These are phyloP conservation scores for Saraca asoca DNA, from an alignment of 331 rosid species.

Conservation along the genomic window DNA sequence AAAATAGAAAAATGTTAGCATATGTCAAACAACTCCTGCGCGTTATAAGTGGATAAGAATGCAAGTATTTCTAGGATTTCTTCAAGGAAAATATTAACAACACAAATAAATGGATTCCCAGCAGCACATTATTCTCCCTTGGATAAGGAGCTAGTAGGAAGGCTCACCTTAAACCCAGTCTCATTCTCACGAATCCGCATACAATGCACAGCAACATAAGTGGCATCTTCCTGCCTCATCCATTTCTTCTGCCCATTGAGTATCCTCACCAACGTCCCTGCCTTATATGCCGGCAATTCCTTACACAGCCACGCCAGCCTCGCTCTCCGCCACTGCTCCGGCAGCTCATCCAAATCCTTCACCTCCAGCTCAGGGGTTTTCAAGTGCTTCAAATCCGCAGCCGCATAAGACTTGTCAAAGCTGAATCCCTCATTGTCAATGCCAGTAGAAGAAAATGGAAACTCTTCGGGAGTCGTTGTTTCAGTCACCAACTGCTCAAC, in stretches of 20 bases:
- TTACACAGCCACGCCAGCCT: slow-evolving; percentile 94
- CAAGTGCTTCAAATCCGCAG: slow-evolving; percentile 51
- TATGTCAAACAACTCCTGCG: slow-evolving; percentile 11
- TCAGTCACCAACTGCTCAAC: no score
- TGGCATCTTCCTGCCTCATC: slow-evolving; percentile 69
- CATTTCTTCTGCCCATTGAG: slow-evolving; percentile 86
- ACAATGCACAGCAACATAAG: slow-evolving; percentile 71
- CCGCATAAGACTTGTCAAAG: slow-evolving; percentile 41
- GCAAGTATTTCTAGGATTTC: not conserved
- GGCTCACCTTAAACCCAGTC: slow-evolving; percentile 57
- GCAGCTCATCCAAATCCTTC: slow-evolving; percentile 65
- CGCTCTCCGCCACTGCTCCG: slow-evolving; percentile 91
- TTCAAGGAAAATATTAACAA: not conserved
- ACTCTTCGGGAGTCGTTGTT: not conserved
- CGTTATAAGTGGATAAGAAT: not conserved
- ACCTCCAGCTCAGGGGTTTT: slow-evolving; percentile 60
- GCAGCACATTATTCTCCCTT: not conserved
- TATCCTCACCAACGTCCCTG: slow-evolving; percentile 58
- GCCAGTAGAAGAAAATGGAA: slow-evolving; percentile 13
- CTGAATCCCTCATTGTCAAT: slow-evolving; percentile 35
- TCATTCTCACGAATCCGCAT: slow-evolving; percentile 78
- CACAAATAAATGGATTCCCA: not conserved
- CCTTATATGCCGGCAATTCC: slow-evolving; percentile 73
- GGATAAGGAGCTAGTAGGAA: not conserved
- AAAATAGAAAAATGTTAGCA: not conserved